phyloP scores from a whole-genome alignment of 2,329 filamentous ascomycete genomes.

The Botrytis fragariae region DNA sequence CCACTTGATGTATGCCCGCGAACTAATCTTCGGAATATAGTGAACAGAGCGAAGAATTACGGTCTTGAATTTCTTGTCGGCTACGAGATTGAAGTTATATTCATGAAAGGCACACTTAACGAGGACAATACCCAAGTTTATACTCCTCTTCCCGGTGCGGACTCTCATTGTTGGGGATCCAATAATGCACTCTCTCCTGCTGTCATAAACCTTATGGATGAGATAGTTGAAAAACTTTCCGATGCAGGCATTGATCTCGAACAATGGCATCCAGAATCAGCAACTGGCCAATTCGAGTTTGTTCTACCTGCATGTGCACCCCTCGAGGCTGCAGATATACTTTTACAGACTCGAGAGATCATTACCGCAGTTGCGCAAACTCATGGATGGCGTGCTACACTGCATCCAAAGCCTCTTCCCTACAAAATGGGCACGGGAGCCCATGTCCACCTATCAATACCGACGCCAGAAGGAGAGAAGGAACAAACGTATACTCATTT shows the following conservation, averaged over 20 bases:
- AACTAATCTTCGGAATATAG: slow-evolving; percentile 54
- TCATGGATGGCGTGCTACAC: slow-evolving; percentile 26
- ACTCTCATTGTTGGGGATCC: slow-evolving; percentile 69
- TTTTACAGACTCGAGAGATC: slow-evolving; percentile 18
- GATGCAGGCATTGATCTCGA: slow-evolving; percentile 40
- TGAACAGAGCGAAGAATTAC: slow-evolving; percentile 51
- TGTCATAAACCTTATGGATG: slow-evolving; percentile 58
- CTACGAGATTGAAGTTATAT: slow-evolving; percentile 79
- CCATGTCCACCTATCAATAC: slow-evolving; percentile 21
- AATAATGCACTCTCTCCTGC: slow-evolving; percentile 59
- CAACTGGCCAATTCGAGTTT: slow-evolving; percentile 21
- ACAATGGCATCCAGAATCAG: slow-evolving; percentile 17
- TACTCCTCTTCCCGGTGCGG: slow-evolving; percentile 50
- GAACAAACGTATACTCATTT: slow-evolving; percentile 38
- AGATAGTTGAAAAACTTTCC: slow-evolving; percentile 61
- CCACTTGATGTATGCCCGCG: slow-evolving; percentile 61
- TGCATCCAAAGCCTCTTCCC: slow-evolving; percentile 39
- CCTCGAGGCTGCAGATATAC: slow-evolving; percentile 17
- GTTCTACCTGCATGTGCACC: slow-evolving; percentile 7
- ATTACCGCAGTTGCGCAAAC: not conserved
- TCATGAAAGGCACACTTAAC: slow-evolving; percentile 49
- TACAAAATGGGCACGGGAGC: not conserved
- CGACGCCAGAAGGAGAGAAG: slow-evolving; percentile 21
- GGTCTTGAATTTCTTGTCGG: slow-evolving; percentile 64
- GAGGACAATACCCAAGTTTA: slow-evolving; percentile 37